These are phyloP conservation scores for Coprinopsis sp. DNA, from an alignment of 768 basidiomycete species.

Conservation along the genomic window DNA sequence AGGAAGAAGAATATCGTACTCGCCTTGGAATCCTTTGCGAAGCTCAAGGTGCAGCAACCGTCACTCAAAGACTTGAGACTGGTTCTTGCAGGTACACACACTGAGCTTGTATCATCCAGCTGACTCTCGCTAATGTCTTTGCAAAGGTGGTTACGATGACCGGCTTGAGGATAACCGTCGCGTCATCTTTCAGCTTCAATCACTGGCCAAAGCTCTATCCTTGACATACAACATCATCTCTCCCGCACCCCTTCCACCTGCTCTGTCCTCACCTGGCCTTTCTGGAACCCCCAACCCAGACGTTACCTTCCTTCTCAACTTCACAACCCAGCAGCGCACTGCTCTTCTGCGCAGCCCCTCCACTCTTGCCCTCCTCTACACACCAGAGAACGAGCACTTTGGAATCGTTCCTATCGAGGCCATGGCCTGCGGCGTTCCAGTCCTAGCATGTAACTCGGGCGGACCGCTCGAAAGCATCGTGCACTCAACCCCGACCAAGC, in stretches of 20 bases:
- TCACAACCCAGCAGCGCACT: conserved; percentile 78
- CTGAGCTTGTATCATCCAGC: neutral
- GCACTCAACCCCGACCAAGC: conserved; percentile 22
- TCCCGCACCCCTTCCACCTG: conserved; percentile 36
- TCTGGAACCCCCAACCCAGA: conserved; percentile 43
- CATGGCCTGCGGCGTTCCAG: conserved; percentile 88
- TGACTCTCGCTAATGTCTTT: conserved; percentile 2
- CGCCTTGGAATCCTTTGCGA: conserved; percentile 75
- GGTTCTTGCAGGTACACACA: conserved; percentile 65
- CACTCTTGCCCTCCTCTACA: conserved; percentile 82
- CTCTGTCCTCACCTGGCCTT: conserved; percentile 35
- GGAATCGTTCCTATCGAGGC: conserved; percentile 95
- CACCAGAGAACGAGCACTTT: conserved; percentile 93
- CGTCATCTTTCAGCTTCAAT: conserved; percentile 59
- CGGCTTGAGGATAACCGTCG: conserved; percentile 79
- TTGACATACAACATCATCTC: conserved; percentile 59
- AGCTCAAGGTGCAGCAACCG: conserved; percentile 25
- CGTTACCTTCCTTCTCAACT: conserved; percentile 88
- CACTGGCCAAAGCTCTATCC: conserved; percentile 46
- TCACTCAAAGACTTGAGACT: conserved; percentile 49
- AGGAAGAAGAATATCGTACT: conserved; percentile 83
- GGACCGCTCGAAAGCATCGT: conserved; percentile 87
- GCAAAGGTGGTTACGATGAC: conserved; percentile 93
- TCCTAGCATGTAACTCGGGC: conserved; percentile 81
- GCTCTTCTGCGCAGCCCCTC: conserved; percentile 65